These are phyloP conservation scores for Starmerella floris DNA, from an alignment of 805 yeast genomes.

Conservation along the genomic window DNA sequence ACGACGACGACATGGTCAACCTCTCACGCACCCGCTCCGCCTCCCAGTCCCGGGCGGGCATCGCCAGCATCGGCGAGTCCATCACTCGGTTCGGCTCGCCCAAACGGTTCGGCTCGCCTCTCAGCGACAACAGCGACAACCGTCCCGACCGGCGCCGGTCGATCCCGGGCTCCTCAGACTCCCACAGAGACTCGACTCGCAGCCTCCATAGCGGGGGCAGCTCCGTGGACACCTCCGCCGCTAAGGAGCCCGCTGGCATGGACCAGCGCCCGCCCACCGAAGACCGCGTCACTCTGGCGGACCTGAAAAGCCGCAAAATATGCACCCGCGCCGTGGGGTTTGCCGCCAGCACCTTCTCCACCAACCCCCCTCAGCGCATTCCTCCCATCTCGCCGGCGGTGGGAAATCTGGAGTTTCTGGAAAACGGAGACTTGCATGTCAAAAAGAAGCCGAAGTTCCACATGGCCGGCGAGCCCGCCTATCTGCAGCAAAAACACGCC, in stretches of 20 bases:
- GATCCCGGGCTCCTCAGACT: too few species aligned
- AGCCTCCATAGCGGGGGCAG: background rate
- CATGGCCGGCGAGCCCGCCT: conserved; percentile 6
- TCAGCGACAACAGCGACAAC: background rate
- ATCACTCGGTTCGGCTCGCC: background rate
- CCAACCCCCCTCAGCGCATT: conserved; percentile 88
- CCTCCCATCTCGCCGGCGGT: conserved; percentile 72
- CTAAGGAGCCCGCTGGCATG: background rate
- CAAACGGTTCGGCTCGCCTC: background rate
- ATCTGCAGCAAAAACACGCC: conserved; percentile 15
- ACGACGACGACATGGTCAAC: background rate
- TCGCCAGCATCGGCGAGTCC: background rate
- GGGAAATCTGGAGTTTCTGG: conserved; percentile 48
- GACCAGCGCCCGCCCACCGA: background rate
- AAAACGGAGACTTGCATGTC: conserved; percentile 22
- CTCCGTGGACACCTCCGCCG: background rate
- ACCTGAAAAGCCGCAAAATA: conserved; percentile 7
- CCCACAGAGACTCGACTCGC: background rate
- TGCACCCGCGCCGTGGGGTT: conserved; percentile 31
- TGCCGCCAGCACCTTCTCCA: conserved; percentile 55
- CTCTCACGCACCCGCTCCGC: background rate
- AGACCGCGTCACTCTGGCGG: conserved; percentile 4
- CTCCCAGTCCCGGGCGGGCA: background rate
- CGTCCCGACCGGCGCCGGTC: background rate
- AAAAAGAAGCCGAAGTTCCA: conserved; percentile 7